phyloP scores from a whole-genome alignment of 2,329 filamentous ascomycete species.

The Myrmaecium sp. region DNA sequence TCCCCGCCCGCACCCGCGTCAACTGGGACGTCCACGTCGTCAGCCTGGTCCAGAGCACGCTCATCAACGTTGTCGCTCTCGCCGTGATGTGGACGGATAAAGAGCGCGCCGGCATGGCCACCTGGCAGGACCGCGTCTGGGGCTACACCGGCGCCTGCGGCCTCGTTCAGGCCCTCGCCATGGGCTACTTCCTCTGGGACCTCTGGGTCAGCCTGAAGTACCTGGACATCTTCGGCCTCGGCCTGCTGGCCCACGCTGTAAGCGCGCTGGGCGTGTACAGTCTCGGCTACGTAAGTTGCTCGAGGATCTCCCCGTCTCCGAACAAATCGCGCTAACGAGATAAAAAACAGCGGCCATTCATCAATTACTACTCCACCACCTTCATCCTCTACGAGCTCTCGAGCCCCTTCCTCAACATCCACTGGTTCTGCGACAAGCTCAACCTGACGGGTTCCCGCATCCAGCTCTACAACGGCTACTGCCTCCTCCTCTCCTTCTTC shows the following conservation, averaged over 20 bases:
- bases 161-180: conserved; percentile 58
- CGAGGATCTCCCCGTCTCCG: conserved; percentile 3
- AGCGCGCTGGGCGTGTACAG: conserved; percentile 58
- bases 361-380: conserved; percentile 64
- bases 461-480: conserved; percentile 63
- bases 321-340: not conserved
- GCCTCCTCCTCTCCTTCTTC: conserved; percentile 59
- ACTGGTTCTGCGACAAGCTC: conserved; percentile 86
- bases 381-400: conserved; percentile 84
- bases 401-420: conserved; percentile 70
- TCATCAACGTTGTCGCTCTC: conserved; percentile 57
- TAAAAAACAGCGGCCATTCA: conserved; percentile 50
- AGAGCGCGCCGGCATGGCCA: conserved; percentile 48
- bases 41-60: conserved; percentile 57
- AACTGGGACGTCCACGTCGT: conserved; percentile 83
- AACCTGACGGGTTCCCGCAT: conserved; percentile 56
- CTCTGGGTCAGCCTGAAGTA: conserved; percentile 51
- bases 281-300: conserved; percentile 55
- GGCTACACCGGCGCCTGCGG: conserved; percentile 58
- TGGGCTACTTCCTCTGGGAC: conserved; percentile 78
- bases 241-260: conserved; percentile 60
- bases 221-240: conserved; percentile 55
- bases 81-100: conserved; percentile 55
- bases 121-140: conserved; percentile 53
- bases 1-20: conserved; percentile 47